These are phyloP conservation scores for Aspergillus sclerotiicarbonarius DNA, from an alignment of 495 filamentous ascomycete genomes.

Conservation along the genomic window DNA sequence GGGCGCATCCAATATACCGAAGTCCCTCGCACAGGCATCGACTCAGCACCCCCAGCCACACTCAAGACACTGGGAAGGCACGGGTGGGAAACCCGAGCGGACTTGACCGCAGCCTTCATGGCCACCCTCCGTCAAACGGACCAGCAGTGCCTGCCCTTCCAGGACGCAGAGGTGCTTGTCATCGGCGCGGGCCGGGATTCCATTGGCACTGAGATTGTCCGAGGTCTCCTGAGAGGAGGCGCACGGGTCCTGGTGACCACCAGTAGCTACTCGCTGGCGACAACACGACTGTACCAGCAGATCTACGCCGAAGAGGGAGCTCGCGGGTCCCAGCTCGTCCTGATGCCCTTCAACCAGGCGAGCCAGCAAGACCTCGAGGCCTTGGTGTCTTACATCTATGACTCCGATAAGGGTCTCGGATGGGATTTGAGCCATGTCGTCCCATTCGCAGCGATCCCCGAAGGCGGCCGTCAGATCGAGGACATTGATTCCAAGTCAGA, in stretches of 20 bases:
- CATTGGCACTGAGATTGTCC: conserved; percentile 21
- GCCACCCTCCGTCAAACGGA: conserved; percentile 4
- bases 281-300: conserved; percentile 13
- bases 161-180: conserved; percentile 17
- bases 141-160: conserved; percentile 9
- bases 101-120: background rate
- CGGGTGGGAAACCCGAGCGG: background rate
- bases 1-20: conserved; percentile 11
- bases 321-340: conserved; percentile 19
- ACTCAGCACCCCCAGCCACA: background rate
- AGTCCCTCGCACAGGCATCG: conserved; percentile 4
- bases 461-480: conserved; percentile 95
- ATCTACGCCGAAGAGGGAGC: conserved; percentile 20
- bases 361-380: conserved; percentile 43
- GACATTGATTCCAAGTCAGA: conserved; percentile 94
- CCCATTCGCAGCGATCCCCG: conserved; percentile 92
- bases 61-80: background rate
- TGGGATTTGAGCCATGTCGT: conserved; percentile 97
- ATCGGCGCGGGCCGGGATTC: conserved; percentile 27
- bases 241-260: conserved; percentile 29
- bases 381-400: conserved; percentile 89
- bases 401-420: conserved; percentile 85
- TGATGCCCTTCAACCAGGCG: conserved; percentile 31
- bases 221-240: conserved; percentile 21
- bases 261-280: conserved; percentile 8